These are phyloP conservation scores for Candida morakotiae DNA, from an alignment of 805 yeast species.

Conservation along the genomic window DNA sequence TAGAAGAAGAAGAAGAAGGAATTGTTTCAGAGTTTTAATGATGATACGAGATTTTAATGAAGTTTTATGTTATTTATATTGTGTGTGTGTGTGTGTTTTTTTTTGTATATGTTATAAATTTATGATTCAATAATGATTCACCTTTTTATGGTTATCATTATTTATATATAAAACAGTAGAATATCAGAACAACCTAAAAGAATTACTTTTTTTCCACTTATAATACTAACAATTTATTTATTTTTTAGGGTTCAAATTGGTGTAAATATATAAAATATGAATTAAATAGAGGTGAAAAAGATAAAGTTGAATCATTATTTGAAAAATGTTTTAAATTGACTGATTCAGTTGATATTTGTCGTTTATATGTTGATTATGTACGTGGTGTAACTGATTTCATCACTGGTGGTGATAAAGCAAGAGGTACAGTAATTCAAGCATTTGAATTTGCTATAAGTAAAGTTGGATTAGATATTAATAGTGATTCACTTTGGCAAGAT, in stretches of 20 bases:
- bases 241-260: slow-evolving; percentile 52
- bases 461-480: slow-evolving; percentile 73
- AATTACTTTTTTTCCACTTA: neutral
- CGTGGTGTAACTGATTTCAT: slow-evolving; percentile 64
- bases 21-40: no score
- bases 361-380: slow-evolving; percentile 72
- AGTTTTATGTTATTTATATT: no score
- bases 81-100: no score
- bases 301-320: slow-evolving; percentile 62
- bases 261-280: slow-evolving; percentile 63
- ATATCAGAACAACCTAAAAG: no score
- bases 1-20: no score
- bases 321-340: slow-evolving; percentile 58
- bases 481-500: slow-evolving; percentile 75
- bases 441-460: slow-evolving; percentile 76
- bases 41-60: no score
- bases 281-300: slow-evolving; percentile 59
- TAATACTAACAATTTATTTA: slow-evolving; percentile 18
- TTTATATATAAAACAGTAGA: neutral
- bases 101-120: neutral
- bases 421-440: slow-evolving; percentile 71
- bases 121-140: neutral
- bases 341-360: slow-evolving; percentile 68
- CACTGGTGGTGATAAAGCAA: slow-evolving; percentile 79
- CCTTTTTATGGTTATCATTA: neutral